Evolutionary conservation across 345 rosid genomes (phyloP).

Genomic region (Linum lewisii): DNA sequence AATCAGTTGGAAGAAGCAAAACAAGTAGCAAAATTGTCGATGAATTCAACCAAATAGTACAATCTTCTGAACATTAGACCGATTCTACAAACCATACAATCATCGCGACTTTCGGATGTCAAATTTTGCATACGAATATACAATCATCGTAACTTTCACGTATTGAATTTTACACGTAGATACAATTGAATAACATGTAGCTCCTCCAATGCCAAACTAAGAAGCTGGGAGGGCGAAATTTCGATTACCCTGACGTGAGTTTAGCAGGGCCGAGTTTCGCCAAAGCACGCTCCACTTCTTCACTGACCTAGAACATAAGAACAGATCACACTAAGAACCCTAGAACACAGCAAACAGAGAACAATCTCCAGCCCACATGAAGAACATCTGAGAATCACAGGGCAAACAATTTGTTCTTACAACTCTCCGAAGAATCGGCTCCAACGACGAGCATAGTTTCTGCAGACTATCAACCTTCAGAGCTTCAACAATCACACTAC

Average conservation of each 20-base stretch:
- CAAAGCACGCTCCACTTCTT: constrained; percentile 31
- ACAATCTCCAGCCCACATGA: too few relatives aligned
- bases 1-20: too few relatives aligned
- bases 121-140: too few relatives aligned
- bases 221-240: background rate
- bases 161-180: too few relatives aligned
- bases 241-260: constrained; percentile 15
- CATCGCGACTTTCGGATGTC: too few relatives aligned
- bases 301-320: constrained; percentile 19
- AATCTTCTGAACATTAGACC: too few relatives aligned
- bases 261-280: constrained; percentile 24
- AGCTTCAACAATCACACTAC: constrained; percentile 31
- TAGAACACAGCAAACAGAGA: too few relatives aligned
- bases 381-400: background rate
- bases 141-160: too few relatives aligned
- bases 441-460: constrained; percentile 26
- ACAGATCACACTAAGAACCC: background rate
- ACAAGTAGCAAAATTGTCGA: too few relatives aligned
- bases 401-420: constrained; percentile 8
- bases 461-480: constrained; percentile 28
- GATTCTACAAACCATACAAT: too few relatives aligned
- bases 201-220: background rate
- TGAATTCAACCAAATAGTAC: too few relatives aligned
- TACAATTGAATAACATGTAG: background rate
- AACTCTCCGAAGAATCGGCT: constrained; percentile 27